These are phyloP conservation scores for Massariosphaeria phaeospora DNA, from an alignment of 495 filamentous ascomycete genomes.

Conservation along the genomic window DNA sequence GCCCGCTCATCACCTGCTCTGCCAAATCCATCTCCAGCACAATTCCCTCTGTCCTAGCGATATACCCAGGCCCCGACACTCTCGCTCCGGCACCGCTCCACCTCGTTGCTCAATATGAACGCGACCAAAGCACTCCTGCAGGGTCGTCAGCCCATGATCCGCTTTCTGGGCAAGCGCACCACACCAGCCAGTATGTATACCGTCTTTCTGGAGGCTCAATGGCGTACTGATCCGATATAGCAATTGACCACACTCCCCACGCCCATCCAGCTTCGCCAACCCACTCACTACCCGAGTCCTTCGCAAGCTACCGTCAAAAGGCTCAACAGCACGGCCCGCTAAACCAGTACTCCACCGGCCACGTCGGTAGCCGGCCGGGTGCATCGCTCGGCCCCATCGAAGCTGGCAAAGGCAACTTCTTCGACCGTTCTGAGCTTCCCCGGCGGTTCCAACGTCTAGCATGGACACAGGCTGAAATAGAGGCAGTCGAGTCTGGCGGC, in stretches of 20 bases:
- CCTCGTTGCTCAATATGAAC: slow-evolving; percentile 33
- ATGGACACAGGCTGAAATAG: slow-evolving; percentile 78
- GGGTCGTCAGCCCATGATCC: slow-evolving; percentile 57
- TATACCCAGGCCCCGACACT: slow-evolving; percentile 1
- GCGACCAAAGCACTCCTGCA: slow-evolving; percentile 37
- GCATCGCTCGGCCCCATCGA: slow-evolving; percentile 63
- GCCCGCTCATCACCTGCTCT: not conserved
- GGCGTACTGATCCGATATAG: slow-evolving; percentile 26
- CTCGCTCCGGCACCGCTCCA: slow-evolving; percentile 8
- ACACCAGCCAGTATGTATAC: slow-evolving; percentile 63
- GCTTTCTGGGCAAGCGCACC: slow-evolving; percentile 84
- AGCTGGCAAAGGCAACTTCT: slow-evolving; percentile 68
- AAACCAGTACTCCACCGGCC: slow-evolving; percentile 47
- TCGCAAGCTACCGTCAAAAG: slow-evolving; percentile 85
- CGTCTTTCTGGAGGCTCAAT: not conserved
- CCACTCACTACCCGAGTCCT: slow-evolving; percentile 60
- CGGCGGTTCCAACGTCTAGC: slow-evolving; percentile 69
- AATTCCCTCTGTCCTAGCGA: not conserved
- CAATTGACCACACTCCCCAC: slow-evolving; percentile 71
- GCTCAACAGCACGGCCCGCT: slow-evolving; percentile 93
- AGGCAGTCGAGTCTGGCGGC: slow-evolving; percentile 88
- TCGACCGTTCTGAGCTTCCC: slow-evolving; percentile 86
- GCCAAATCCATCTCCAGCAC: not conserved
- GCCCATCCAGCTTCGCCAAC: slow-evolving; percentile 63
- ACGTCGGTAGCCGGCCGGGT: slow-evolving; percentile 62